phyloP scores from a whole-genome alignment of 257 asterid genomes.

The Linaria vulgaris region DNA sequence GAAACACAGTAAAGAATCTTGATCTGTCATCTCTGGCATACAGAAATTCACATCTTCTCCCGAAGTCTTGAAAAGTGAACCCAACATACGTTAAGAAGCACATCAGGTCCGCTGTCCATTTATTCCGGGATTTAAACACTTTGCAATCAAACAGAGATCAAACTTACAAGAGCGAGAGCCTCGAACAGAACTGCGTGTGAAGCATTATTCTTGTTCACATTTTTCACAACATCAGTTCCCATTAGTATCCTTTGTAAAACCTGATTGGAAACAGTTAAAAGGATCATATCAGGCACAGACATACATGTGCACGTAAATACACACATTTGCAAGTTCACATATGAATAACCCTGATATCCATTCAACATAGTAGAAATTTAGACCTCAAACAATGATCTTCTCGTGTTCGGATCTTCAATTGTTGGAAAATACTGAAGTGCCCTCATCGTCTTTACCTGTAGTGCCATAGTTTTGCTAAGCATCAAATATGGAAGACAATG shows the following conservation, averaged over 20 bases:
- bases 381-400: conserved; percentile 97
- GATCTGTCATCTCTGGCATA: background rate
- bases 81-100: background rate
- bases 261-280: conserved; percentile 37
- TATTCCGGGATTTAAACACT: conserved; percentile 12
- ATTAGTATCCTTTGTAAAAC: conserved; percentile 94
- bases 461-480: conserved; percentile 12
- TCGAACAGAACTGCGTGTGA: conserved; percentile 99
- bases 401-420: conserved; percentile 92
- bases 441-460: conserved; percentile 98
- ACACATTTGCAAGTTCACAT: conserved; percentile 9
- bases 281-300: conserved; percentile 13
- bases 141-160: conserved; percentile 18
- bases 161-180: conserved; percentile 95
- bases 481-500: conserved; percentile 22
- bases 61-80: background rate
- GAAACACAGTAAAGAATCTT: too few species aligned
- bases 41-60: conserved; percentile 1
- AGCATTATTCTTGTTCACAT: conserved; percentile 99
- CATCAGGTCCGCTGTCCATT: background rate
- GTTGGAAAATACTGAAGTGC: conserved; percentile 99
- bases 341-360: conserved; percentile 15
- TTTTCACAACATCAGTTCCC: conserved; percentile 99
- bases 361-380: conserved; percentile 25
- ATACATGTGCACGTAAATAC: conserved; percentile 11